Percentiles rank a stretch among this genome's conserved stretches.
phyloP scores from a whole-genome alignment of 2,329 filamentous ascomycete species.

The Rasamsonia emersonii region DNA sequence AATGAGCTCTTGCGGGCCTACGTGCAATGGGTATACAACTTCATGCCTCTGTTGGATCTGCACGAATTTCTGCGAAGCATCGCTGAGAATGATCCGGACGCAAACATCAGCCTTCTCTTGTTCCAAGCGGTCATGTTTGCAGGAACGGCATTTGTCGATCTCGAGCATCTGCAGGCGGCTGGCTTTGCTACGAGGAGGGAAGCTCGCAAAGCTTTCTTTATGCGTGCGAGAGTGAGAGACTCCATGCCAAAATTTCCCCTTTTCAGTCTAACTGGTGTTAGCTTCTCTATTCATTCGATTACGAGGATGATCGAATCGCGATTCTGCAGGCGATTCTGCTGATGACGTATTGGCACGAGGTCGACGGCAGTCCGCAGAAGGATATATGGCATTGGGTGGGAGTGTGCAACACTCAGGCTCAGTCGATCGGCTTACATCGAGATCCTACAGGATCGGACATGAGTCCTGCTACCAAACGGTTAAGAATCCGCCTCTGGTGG shows the following conservation, averaged over 20 bases:
- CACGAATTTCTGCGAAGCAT: conserved; percentile 47
- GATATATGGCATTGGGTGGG: conserved; percentile 96
- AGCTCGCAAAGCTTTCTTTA: conserved; percentile 75
- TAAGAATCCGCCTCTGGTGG: conserved; percentile 92
- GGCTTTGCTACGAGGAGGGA: conserved; percentile 68
- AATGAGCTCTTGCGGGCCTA: conserved; percentile 71
- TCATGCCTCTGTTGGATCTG: conserved; percentile 72
- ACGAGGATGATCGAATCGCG: conserved; percentile 74
- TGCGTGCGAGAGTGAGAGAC: conserved; percentile 63
- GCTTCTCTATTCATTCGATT: conserved; percentile 85
- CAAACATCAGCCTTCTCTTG: conserved; percentile 68
- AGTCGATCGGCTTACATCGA: conserved; percentile 78
- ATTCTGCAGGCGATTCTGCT: conserved; percentile 75
- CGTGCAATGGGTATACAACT: conserved; percentile 78
- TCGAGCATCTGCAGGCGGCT: conserved; percentile 60
- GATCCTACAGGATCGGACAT: conserved; percentile 65
- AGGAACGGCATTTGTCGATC: conserved; percentile 73
- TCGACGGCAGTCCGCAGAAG: conserved; percentile 73
- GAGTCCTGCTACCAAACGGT: conserved; percentile 55
- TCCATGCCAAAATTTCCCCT: conserved; percentile 2
- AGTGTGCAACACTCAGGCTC: conserved; percentile 75
- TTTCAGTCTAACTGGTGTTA: conserved; percentile 25
- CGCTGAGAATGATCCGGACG: conserved; percentile 56
- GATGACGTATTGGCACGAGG: conserved; percentile 93
- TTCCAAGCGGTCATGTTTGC: conserved; percentile 94